Evolutionary conservation across 495 filamentous ascomycete genomes (phyloP).

Genomic region (Podospora sp.): DNA sequence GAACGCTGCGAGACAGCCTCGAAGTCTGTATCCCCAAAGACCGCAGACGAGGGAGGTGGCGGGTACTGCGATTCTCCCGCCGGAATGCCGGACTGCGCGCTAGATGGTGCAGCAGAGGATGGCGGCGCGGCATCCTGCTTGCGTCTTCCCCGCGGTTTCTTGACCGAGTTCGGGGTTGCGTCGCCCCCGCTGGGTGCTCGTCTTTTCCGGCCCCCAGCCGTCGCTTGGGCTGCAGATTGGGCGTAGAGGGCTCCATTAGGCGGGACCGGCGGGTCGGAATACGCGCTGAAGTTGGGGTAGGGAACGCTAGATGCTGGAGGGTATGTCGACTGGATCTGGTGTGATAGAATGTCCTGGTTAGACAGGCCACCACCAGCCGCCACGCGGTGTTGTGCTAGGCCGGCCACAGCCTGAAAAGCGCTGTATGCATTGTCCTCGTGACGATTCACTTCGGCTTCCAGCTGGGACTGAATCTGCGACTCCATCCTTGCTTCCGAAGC

Average conservation of each 20-base stretch:
- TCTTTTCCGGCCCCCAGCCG: neutral
- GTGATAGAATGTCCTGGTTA: slow-evolving; percentile 13
- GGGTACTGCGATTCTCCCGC: slow-evolving; percentile 29
- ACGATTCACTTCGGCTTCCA: slow-evolving; percentile 26
- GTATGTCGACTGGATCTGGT: neutral
- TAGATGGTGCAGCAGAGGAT: neutral
- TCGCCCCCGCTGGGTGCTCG: neutral
- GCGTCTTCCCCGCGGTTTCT: slow-evolving; percentile 25
- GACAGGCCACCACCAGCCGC: neutral
- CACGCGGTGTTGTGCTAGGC: neutral
- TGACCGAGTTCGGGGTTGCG: slow-evolving; percentile 10
- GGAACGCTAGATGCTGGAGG: neutral
- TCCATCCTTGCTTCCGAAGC: neutral
- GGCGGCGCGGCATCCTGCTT: slow-evolving; percentile 23
- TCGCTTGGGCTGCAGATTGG: neutral
- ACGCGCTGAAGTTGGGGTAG: neutral
- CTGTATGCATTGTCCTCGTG: neutral
- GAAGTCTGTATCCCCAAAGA: slow-evolving; percentile 26
- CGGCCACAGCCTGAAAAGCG: neutral
- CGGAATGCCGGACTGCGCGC: slow-evolving; percentile 1
- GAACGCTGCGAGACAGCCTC: slow-evolving; percentile 31
- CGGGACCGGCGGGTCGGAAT: neutral
- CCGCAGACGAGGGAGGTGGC: slow-evolving; percentile 21
- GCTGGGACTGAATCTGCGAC: slow-evolving; percentile 34
- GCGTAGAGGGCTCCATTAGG: neutral